A percentile compares a stretch with the other conserved stretches of the same genome.
phyloP scores from a whole-genome alignment of 495 filamentous ascomycete species.

The Lindgomyces ingoldianus region DNA sequence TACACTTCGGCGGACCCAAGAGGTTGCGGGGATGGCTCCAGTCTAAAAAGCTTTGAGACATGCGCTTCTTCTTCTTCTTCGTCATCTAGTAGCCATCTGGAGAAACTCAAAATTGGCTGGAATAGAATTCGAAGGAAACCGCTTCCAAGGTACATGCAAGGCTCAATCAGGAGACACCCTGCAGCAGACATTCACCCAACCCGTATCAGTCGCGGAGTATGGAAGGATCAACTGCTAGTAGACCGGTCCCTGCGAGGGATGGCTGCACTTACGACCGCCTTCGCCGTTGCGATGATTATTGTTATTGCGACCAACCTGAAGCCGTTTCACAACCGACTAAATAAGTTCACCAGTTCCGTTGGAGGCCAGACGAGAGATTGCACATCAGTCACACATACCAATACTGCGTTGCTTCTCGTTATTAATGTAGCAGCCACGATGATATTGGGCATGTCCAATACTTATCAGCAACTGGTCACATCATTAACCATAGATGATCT shows the following conservation, averaged over 20 bases:
- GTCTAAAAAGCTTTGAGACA: conserved; percentile 19
- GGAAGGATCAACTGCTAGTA: conserved; percentile 32
- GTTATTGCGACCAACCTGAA: conserved; percentile 14
- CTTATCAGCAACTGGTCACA: conserved; percentile 35
- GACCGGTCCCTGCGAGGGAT: conserved; percentile 28
- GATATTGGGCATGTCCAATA: conserved; percentile 35
- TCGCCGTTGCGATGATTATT: conserved; percentile 30
- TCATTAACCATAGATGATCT: conserved; percentile 27
- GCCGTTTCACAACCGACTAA: conserved; percentile 8
- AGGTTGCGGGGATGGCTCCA: conserved; percentile 1
- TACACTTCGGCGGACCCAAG: conserved; percentile 2
- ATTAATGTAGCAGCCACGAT: conserved; percentile 32
- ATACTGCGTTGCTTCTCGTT: conserved; percentile 24
- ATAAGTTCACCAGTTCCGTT: conserved; percentile 18
- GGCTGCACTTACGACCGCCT: conserved; percentile 22
- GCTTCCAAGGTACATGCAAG: conserved; percentile 1
- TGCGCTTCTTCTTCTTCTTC: conserved; percentile 15
- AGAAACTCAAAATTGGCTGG: conserved; percentile 21
- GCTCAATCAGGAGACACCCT: conserved; percentile 8
- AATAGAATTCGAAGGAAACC: conserved; percentile 28
- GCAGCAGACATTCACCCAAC: conserved; percentile 24
- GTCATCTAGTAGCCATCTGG: conserved; percentile 9
- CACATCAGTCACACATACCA: conserved; percentile 19
- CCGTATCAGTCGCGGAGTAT: conserved; percentile 29
- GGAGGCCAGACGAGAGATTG: conserved; percentile 20